phyloP scores from a whole-genome alignment of 805 yeast species.

The Candida sonorensis region DNA sequence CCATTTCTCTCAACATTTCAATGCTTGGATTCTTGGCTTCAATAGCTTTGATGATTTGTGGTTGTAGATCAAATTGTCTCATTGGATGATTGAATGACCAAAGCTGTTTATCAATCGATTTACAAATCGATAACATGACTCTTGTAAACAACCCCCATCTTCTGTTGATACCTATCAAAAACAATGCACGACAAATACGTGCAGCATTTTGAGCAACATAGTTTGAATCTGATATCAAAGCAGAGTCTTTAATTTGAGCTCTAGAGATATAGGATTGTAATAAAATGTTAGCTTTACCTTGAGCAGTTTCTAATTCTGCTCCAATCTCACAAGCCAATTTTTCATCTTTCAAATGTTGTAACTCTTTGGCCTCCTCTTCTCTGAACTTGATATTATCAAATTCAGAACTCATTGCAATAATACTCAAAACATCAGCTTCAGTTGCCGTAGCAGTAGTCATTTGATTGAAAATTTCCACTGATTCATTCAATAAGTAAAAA shows the following conservation, averaged over 20 bases:
- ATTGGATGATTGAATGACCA: constrained; percentile 94
- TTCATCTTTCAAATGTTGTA: constrained; percentile 51
- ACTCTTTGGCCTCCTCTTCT: constrained; percentile 78
- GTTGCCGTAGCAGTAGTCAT: constrained; percentile 79
- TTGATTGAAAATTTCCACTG: constrained; percentile 84
- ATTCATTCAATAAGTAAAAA: constrained; percentile 76
- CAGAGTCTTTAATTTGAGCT: constrained; percentile 65
- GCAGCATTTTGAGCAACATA: constrained; percentile 95
- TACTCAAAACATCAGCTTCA: constrained; percentile 84
- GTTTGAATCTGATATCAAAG: constrained; percentile 78
- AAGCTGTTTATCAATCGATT: constrained; percentile 72
- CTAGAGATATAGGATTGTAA: constrained; percentile 85
- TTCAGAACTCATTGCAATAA: constrained; percentile 88
- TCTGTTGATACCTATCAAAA: constrained; percentile 78
- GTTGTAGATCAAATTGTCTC: constrained; percentile 78
- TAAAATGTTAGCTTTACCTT: constrained; percentile 80
- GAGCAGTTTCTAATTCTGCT: constrained; percentile 66
- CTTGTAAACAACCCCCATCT: constrained; percentile 84
- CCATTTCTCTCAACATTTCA: constrained; percentile 68
- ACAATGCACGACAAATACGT: constrained; percentile 87
- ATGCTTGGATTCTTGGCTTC: constrained; percentile 61
- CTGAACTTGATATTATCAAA: constrained; percentile 86
- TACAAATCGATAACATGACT: constrained; percentile 73
- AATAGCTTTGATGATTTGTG: constrained; percentile 52
- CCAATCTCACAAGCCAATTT: constrained; percentile 78